Evolutionary conservation across 2,329 filamentous ascomycete genomes (phyloP), one percentile per base, ranked within the genome.

Genomic region (Fusarium verrucosum): DNA sequence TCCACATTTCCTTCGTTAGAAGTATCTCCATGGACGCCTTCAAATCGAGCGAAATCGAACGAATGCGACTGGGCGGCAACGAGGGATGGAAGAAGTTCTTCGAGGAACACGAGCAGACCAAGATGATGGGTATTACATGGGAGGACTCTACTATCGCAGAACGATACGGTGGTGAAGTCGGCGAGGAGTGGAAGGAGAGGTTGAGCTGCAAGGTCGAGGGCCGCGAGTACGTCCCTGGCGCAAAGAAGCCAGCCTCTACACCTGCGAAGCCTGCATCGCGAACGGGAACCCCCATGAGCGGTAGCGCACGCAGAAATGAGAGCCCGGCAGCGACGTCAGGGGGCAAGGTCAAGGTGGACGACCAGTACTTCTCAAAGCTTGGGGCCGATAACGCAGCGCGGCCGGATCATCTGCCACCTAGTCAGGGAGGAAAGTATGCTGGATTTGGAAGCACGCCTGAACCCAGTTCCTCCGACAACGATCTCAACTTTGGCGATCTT

Each of bases 21-120:
- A 95, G 91, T 73, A 95, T 98, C 74, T 97, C 92, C 62, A 99
- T 99, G 95, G 95, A 99, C 81, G 93, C 93, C 55, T 98, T 99
- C 83, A 99, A 99, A 78, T 87, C 88, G 66, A 86, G 86, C 72
- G 95, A 99, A 79, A 94, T 98, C 73, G 89, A 92, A 78, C 90
- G 94, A 69, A 98, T 99, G 95, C 88, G 94, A 58, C 83, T 91
- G 20, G 95, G 94, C 41, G 95, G 95, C 50, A 99, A 99, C 79
- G 88, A 90, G 62, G 85, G 88, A 16, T 98, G 93, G 90, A 89
- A 90, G 70, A 82, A 85, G 22, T 98, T 97, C 80, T 99, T 96
- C 77, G 90, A 96, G 70, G 80, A 82, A 56, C 88, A 91, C 72
- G 80, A 85, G 50, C 82, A 87, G 44, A 91, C 88, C 41, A 82